Conservation (phyloP, 2,329 filamentous ascomycete genomes). For the Fusarium vanettenii region DNA sequence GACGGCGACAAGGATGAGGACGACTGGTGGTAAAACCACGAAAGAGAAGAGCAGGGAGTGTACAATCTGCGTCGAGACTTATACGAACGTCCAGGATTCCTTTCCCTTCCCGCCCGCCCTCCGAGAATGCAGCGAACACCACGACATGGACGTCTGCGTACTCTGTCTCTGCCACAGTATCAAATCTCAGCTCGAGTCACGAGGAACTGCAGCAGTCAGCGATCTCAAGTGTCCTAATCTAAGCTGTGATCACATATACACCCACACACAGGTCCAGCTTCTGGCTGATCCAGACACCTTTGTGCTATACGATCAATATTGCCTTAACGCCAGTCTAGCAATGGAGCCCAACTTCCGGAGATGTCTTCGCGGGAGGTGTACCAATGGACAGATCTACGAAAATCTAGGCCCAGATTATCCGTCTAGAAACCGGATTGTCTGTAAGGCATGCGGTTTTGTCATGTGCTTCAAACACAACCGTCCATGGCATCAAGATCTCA, state of each 20-base stretch:
- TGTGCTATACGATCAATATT: neutral
- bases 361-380: neutral
- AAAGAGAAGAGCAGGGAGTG: neutral
- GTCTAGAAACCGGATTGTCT: neutral
- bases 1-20: neutral
- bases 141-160: neutral
- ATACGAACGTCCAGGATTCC: neutral
- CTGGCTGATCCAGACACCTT: neutral
- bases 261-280: neutral
- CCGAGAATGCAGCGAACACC: neutral
- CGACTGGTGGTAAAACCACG: fast-evolving
- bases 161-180: neutral
- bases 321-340: neutral
- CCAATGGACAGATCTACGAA: neutral
- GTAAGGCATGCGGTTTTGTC: neutral
- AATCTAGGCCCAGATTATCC: neutral
- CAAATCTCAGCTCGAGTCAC: neutral
- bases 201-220: neutral
- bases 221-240: neutral
- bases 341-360: neutral
- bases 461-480: neutral
- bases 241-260: neutral
- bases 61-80: neutral
- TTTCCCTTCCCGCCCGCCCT: neutral
- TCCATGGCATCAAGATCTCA: neutral